Conservation (phyloP, 1,284 basidiomycete genomes). For the Fomes fomentarius region DNA sequence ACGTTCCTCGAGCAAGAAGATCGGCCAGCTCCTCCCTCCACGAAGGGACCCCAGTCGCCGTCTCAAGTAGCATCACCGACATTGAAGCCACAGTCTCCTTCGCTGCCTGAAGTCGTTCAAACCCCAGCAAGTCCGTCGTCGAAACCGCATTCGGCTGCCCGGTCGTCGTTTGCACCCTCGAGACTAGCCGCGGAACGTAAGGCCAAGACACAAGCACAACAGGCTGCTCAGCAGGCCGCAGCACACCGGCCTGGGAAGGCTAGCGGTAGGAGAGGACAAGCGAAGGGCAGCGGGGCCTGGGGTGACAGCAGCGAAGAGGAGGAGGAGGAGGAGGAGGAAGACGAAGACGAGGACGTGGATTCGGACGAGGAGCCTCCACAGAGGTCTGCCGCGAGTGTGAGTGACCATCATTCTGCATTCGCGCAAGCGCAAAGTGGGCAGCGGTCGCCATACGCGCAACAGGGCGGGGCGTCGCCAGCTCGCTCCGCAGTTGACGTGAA, state of each 20-base stretch:
- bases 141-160: slow-evolving; percentile 26
- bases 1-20: slow-evolving; percentile 70
- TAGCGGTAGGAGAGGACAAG: slow-evolving; percentile 59
- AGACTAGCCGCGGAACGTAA: slow-evolving; percentile 82
- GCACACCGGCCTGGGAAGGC: slow-evolving; percentile 71
- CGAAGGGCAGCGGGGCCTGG: slow-evolving; percentile 58
- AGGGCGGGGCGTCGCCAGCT: slow-evolving; percentile 33
- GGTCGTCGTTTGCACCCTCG: slow-evolving; percentile 85
- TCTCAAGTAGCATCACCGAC: slow-evolving; percentile 21
- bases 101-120: slow-evolving; percentile 31
- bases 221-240: slow-evolving; percentile 77
- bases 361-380: slow-evolving; percentile 57
- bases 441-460: slow-evolving; percentile 30
- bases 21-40: slow-evolving; percentile 27
- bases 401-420: slow-evolving; percentile 30
- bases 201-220: slow-evolving; percentile 80
- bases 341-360: slow-evolving; percentile 65
- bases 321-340: slow-evolving; percentile 66
- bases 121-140: slow-evolving; percentile 35
- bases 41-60: slow-evolving; percentile 26
- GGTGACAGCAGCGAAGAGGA: slow-evolving; percentile 79
- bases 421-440: slow-evolving; percentile 31
- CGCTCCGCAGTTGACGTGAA: slow-evolving; percentile 29
- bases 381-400: slow-evolving; percentile 34
- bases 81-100: slow-evolving; percentile 17